Percentiles rank a stretch among this genome's conserved stretches.
Conservation (phyloP, 2,329 filamentous ascomycete species). For the Hortaea werneckii region DNA sequence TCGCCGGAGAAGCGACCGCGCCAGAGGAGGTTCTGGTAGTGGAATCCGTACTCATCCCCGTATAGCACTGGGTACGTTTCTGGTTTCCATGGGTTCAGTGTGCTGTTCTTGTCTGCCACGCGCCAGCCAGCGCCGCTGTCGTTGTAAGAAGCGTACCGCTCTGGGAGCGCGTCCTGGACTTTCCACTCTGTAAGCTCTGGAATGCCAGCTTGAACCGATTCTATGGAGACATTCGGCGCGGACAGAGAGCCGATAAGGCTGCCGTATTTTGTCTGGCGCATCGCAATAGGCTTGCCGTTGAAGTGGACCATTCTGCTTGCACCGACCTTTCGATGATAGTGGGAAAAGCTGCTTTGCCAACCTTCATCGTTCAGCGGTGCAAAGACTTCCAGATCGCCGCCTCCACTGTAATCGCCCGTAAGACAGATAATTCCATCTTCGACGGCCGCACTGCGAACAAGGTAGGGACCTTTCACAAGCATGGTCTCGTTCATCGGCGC, state of each 20-base stretch:
- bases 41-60: constrained; percentile 33
- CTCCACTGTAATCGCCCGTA: constrained; percentile 27
- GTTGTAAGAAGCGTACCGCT: constrained; percentile 35
- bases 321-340: constrained; percentile 6
- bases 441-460: constrained; percentile 25
- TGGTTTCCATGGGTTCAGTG: constrained; percentile 29
- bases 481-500: constrained; percentile 30
- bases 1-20: constrained; percentile 30
- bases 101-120: constrained; percentile 26
- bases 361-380: constrained; percentile 9
- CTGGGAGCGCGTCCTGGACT: constrained; percentile 40
- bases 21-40: constrained; percentile 33
- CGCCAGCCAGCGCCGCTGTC: constrained; percentile 36
- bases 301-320: constrained; percentile 20
- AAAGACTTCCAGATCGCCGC: constrained; percentile 30
- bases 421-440: constrained; percentile 21
- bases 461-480: constrained; percentile 32
- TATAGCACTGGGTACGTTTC: constrained; percentile 32
- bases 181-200: constrained; percentile 39
- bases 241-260: constrained; percentile 25
- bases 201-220: constrained; percentile 21
- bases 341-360: constrained; percentile 2
- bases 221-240: constrained; percentile 12
- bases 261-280: constrained; percentile 26
- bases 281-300: constrained; percentile 27